A percentile compares a stretch with the other conserved stretches of the same genome.
Evolutionary conservation across 2,329 filamentous ascomycete species (phyloP).

Genomic region (Calonectria multiphialidica): DNA sequence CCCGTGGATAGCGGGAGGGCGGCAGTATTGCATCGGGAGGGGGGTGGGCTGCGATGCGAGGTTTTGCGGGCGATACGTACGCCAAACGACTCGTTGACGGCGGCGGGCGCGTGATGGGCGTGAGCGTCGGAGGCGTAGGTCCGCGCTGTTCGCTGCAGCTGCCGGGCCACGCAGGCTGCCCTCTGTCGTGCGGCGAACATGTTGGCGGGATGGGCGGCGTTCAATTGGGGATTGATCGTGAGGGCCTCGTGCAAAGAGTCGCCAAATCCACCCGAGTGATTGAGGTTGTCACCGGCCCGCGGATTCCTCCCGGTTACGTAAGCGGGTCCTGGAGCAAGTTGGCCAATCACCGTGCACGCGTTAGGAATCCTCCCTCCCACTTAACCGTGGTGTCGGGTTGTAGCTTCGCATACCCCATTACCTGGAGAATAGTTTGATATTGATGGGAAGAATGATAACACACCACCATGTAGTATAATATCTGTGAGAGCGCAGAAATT

Average conservation of each 20-base stretch:
- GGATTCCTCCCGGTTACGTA: constrained; percentile 45
- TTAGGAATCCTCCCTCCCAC: constrained; percentile 34
- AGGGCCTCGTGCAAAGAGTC: constrained; percentile 39
- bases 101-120: constrained; percentile 59
- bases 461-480: not conserved
- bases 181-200: constrained; percentile 61
- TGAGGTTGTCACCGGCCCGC: constrained; percentile 46
- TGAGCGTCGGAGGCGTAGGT: constrained; percentile 68
- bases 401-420: not conserved
- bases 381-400: not conserved
- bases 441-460: not conserved
- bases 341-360: constrained; percentile 38
- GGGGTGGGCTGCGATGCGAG: constrained; percentile 24
- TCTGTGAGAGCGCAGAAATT: too few species aligned
- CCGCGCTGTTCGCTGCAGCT: constrained; percentile 55
- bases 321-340: constrained; percentile 19
- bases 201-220: constrained; percentile 46
- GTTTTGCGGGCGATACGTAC: constrained; percentile 56
- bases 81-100: constrained; percentile 67
- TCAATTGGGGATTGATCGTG: constrained; percentile 49
- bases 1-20: not conserved
- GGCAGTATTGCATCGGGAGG: not conserved
- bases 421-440: not conserved
- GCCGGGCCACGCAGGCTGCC: constrained; percentile 53
- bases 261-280: constrained; percentile 34